Conservation (phyloP, 164 flowering plant genomes). For the Piper longum region DNA sequence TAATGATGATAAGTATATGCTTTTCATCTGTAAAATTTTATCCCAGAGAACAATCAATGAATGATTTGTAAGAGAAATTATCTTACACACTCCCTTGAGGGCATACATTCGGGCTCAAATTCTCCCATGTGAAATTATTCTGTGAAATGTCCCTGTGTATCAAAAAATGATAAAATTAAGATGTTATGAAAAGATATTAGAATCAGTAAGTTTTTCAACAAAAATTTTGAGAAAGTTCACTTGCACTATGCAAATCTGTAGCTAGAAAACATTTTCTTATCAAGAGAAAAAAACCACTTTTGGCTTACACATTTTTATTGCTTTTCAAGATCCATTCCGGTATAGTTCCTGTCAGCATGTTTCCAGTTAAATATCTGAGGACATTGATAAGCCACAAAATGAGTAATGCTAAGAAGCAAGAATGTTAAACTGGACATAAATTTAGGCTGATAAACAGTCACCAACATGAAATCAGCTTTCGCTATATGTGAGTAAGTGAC, state of each 20-base stretch:
- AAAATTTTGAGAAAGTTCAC: background rate
- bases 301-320: constrained; percentile 46
- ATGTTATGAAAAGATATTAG: background rate
- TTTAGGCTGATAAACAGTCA: background rate
- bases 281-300: background rate
- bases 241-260: background rate
- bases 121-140: constrained; percentile 59
- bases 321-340: constrained; percentile 40
- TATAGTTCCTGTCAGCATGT: constrained; percentile 45
- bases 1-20: background rate
- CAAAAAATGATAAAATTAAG: background rate
- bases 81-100: constrained; percentile 57
- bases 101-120: constrained; percentile 37
- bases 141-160: constrained; percentile 50
- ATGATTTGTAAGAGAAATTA: constrained; percentile 1
- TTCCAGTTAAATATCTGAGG: constrained; percentile 52
- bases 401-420: background rate
- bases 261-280: background rate
- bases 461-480: constrained; percentile 51
- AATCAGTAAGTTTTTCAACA: background rate
- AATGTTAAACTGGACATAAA: background rate
- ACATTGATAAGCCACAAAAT: background rate
- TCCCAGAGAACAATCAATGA: background rate
- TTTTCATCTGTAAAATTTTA: background rate
- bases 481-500: constrained; percentile 23